A percentile compares a stretch with the other conserved stretches of the same genome.
Conservation (phyloP, 495 filamentous ascomycete species). For the Podospora australis region DNA sequence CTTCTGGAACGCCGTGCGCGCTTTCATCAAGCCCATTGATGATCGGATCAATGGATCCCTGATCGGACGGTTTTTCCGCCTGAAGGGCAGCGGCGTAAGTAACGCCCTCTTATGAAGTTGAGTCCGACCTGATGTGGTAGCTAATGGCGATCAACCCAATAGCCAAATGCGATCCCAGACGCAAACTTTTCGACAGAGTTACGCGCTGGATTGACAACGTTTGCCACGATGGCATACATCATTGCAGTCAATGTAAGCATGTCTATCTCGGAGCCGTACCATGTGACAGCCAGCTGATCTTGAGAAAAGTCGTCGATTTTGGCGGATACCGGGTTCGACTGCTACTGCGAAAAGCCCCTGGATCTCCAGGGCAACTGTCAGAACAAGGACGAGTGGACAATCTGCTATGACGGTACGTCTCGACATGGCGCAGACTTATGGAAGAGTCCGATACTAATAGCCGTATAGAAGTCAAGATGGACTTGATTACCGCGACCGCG, state of each 20-base stretch:
- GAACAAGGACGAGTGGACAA: slow-evolving; percentile 51
- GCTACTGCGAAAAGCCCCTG: slow-evolving; percentile 49
- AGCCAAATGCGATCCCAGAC: slow-evolving; percentile 52
- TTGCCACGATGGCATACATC: slow-evolving; percentile 81
- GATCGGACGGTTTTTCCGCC: slow-evolving; percentile 64
- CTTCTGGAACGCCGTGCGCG: too few relatives aligned
- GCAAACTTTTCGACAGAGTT: slow-evolving; percentile 69
- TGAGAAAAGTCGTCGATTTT: slow-evolving; percentile 45
- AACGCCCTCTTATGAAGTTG: slow-evolving; percentile 7
- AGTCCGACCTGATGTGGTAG: background rate
- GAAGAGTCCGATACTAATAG: background rate
- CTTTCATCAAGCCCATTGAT: slow-evolving; percentile 20
- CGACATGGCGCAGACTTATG: background rate
- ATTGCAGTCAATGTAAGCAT: slow-evolving; percentile 54
- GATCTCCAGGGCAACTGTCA: slow-evolving; percentile 16
- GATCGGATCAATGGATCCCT: slow-evolving; percentile 36
- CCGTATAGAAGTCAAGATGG: slow-evolving; percentile 54
- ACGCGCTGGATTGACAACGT: slow-evolving; percentile 75
- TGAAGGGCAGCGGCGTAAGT: slow-evolving; percentile 61
- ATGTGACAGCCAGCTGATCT: slow-evolving; percentile 39
- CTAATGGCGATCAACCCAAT: slow-evolving; percentile 8
- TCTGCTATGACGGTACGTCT: slow-evolving; percentile 24
- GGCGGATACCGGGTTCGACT: slow-evolving; percentile 61
- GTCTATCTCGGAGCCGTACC: slow-evolving; percentile 2
- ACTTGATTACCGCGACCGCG: slow-evolving; percentile 72